phyloP scores from a whole-genome alignment of 441 rosid species.

The Mallotus japonicus region DNA sequence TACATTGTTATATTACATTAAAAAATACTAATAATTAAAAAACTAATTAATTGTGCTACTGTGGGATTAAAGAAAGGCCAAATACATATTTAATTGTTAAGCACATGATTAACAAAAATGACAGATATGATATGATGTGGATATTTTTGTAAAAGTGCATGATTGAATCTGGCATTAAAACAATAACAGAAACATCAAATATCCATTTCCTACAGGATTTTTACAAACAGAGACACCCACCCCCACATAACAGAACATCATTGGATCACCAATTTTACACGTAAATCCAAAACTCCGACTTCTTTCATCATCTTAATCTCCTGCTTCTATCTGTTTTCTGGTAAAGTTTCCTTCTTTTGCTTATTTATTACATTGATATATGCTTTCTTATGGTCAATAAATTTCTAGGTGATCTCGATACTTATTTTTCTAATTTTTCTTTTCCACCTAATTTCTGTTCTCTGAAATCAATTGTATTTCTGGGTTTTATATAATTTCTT shows the following conservation, averaged over 20 bases:
- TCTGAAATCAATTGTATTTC: neutral
- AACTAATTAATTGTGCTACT: neutral
- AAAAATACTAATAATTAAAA: no score
- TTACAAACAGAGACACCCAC: neutral
- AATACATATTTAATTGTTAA: no score
- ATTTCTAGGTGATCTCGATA: no score
- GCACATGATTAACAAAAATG: no score
- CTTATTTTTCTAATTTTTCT: neutral
- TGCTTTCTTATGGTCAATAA: no score
- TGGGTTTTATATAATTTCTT: neutral
- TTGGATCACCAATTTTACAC: neutral
- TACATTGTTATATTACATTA: no score
- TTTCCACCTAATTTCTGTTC: neutral
- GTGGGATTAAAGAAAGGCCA: no score
- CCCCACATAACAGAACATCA: neutral
- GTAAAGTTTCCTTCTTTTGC: constrained; percentile 7
- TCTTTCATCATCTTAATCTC: neutral
- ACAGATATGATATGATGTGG: neutral
- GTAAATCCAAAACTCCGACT: neutral
- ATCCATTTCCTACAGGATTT: neutral
- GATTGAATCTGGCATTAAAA: no score
- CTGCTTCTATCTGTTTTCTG: neutral
- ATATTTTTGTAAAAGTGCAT: neutral
- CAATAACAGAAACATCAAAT: no score
- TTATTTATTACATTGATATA: no score